Evolutionary conservation across 148 eudicot species (phyloP).

Genomic region (Vaccinium darrowii): DNA sequence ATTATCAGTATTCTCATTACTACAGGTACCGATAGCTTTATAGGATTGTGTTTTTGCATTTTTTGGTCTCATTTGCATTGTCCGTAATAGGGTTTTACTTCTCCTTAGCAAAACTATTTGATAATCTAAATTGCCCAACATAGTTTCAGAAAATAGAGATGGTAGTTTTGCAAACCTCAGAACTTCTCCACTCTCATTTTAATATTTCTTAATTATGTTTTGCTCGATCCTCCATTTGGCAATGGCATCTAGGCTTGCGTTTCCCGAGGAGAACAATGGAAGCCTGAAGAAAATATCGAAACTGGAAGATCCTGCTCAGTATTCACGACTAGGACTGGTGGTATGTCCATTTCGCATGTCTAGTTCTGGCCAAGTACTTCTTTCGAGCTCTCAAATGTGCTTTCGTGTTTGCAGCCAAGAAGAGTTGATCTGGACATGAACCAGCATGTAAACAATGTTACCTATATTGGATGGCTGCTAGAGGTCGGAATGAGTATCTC

Average conservation of each 20-base stretch:
- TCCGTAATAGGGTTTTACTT: not conserved
- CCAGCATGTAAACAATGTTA: constrained; percentile 92
- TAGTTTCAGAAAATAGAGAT: not conserved
- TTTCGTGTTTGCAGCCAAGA: constrained; percentile 63
- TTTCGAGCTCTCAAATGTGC: constrained; percentile 14
- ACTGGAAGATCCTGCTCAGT: constrained; percentile 70
- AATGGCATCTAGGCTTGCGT: constrained; percentile 58
- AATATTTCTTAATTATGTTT: not conserved
- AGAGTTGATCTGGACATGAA: constrained; percentile 98
- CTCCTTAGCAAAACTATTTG: not conserved
- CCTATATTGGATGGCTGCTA: constrained; percentile 91
- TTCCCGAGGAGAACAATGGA: constrained; percentile 81
- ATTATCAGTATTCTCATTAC: not conserved
- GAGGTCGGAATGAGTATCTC: constrained; percentile 54
- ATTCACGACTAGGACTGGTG: constrained; percentile 70
- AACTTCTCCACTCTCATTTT: not conserved
- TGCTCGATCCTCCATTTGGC: not conserved
- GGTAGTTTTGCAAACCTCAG: not conserved
- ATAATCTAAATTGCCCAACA: not conserved
- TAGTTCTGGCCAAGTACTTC: not conserved
- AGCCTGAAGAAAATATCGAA: constrained; percentile 84
- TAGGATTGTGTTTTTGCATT: not conserved
- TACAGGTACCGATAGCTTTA: not conserved
- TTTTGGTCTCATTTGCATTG: not conserved
- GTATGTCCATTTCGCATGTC: constrained; percentile 37